phyloP scores from a whole-genome alignment of 2,329 filamentous ascomycete species.

The Claviceps sp. region DNA sequence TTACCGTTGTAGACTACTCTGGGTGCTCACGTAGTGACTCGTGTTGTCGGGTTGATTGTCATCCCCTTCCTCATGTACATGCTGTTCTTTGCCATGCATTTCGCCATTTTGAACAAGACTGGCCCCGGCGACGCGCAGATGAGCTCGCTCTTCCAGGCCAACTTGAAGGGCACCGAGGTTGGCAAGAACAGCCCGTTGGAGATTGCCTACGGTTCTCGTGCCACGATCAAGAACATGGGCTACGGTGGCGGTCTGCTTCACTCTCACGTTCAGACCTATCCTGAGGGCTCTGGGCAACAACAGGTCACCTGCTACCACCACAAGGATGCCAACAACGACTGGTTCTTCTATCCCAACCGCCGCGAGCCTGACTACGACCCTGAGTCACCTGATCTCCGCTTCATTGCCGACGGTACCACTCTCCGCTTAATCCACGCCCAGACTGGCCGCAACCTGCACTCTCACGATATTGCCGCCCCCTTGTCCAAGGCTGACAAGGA shows the following conservation, averaged over 20 bases:
- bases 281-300: slow-evolving; percentile 85
- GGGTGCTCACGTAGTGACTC: slow-evolving; percentile 63
- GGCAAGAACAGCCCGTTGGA: slow-evolving; percentile 91
- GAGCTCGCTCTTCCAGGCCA: slow-evolving; percentile 98
- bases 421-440: slow-evolving; percentile 87
- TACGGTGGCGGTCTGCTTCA: slow-evolving; percentile 94
- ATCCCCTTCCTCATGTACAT: slow-evolving; percentile 87
- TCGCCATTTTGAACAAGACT: slow-evolving; percentile 81
- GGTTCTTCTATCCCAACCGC: slow-evolving; percentile 97
- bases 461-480: slow-evolving; percentile 78
- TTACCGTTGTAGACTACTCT: slow-evolving; percentile 38
- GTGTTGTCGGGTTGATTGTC: slow-evolving; percentile 76
- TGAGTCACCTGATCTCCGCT: slow-evolving; percentile 53
- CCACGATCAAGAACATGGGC: slow-evolving; percentile 97
- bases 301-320: slow-evolving; percentile 99
- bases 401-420: slow-evolving; percentile 61
- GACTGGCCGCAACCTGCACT: slow-evolving; percentile 94
- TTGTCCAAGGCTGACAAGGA: slow-evolving; percentile 82
- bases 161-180: slow-evolving; percentile 83
- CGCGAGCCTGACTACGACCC: slow-evolving; percentile 57
- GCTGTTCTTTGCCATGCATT: slow-evolving; percentile 90
- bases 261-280: slow-evolving; percentile 92
- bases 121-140: slow-evolving; percentile 98
- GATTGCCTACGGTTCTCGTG: slow-evolving; percentile 74
- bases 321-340: slow-evolving; percentile 99